These are phyloP conservation scores for Thraustotheca clavata DNA, from an alignment of 352 stramenopile genomes.

Conservation along the genomic window DNA sequence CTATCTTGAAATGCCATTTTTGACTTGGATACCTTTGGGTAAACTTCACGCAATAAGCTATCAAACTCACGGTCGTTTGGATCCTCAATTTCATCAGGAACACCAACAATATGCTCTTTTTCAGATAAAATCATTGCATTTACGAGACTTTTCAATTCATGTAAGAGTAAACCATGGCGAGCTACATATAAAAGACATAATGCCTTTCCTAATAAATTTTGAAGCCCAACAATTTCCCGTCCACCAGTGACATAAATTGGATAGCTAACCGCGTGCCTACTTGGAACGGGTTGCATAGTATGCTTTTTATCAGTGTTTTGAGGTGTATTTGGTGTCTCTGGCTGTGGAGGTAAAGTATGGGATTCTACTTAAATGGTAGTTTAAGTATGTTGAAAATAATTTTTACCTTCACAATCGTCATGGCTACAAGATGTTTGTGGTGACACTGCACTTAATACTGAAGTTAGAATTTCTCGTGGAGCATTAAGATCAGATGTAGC, in stretches of 20 bases:
- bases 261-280: constrained; percentile 4
- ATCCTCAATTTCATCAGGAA: constrained; percentile 35
- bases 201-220: constrained; percentile 60
- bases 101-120: constrained; percentile 29
- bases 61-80: constrained; percentile 24
- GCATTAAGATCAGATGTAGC: neutral
- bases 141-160: constrained; percentile 52
- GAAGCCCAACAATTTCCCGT: constrained; percentile 40
- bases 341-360: neutral
- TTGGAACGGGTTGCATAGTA: neutral
- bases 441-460: neutral
- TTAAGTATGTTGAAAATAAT: neutral
- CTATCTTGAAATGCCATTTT: constrained; percentile 51
- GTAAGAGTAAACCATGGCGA: constrained; percentile 79
- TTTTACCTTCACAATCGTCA: neutral
- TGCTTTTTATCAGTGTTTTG: neutral
- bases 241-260: constrained; percentile 61
- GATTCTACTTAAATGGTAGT: neutral
- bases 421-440: neutral
- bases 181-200: constrained; percentile 84
- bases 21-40: constrained; percentile 24
- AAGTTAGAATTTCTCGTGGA: constrained; percentile 3
- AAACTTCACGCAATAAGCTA: neutral
- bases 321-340: neutral
- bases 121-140: neutral